These are phyloP conservation scores for Peterozyma xylosa DNA, from an alignment of 805 yeast genomes.

Conservation along the genomic window DNA sequence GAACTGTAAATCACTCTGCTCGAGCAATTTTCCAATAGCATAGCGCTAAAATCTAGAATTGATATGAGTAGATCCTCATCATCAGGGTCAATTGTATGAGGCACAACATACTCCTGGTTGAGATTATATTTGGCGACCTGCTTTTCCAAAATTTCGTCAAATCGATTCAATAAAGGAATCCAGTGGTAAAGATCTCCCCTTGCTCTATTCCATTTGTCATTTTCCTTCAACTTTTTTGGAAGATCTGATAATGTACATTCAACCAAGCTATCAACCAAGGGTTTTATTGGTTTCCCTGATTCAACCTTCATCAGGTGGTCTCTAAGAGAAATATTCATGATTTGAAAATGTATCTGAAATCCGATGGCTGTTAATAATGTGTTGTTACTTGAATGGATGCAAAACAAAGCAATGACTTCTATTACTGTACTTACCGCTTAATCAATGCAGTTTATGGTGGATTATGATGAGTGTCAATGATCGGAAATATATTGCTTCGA, in stretches of 20 bases:
- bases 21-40: slow-evolving; percentile 61
- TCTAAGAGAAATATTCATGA: slow-evolving; percentile 26
- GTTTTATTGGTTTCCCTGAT: slow-evolving; percentile 21
- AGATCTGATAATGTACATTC: slow-evolving; percentile 19
- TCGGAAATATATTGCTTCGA: too few species aligned
- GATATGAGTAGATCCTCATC: slow-evolving; percentile 45
- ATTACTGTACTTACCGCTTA: too few species aligned
- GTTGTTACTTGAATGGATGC: too few species aligned
- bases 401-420: too few species aligned
- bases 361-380: too few species aligned
- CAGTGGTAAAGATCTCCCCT: slow-evolving; percentile 58
- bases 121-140: slow-evolving; percentile 47
- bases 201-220: slow-evolving; percentile 28
- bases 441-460: too few species aligned
- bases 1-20: slow-evolving; percentile 66
- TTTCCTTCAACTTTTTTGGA: slow-evolving; percentile 15
- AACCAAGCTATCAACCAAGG: slow-evolving; percentile 22
- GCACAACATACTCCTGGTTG: slow-evolving; percentile 35
- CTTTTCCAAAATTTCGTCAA: slow-evolving; percentile 58
- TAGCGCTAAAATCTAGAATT: slow-evolving; percentile 52
- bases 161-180: slow-evolving; percentile 67
- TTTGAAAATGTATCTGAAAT: too few species aligned
- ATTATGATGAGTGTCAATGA: too few species aligned
- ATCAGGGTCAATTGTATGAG: slow-evolving; percentile 31
- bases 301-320: slow-evolving; percentile 23